A percentile compares a stretch with the other conserved stretches of the same genome.
phyloP scores from a whole-genome alignment of 345 rosid species.

The Microthlaspi erraticum region DNA sequence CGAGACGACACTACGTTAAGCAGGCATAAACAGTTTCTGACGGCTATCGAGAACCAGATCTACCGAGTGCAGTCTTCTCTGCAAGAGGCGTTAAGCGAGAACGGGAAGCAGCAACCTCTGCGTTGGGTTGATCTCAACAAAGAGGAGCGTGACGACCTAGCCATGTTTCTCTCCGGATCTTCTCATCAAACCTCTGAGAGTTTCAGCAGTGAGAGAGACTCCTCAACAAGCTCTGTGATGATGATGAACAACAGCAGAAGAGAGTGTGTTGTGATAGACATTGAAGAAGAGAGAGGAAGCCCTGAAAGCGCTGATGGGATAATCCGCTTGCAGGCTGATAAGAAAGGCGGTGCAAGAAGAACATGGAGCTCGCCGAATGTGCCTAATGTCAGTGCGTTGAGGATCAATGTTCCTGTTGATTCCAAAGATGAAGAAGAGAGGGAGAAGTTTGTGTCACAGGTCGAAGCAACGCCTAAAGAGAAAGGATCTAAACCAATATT shows the following conservation, averaged over 20 bases:
- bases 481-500: slow-evolving; percentile 63
- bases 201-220: slow-evolving; percentile 47
- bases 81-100: slow-evolving; percentile 55
- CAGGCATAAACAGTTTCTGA: slow-evolving; percentile 73
- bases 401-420: slow-evolving; percentile 53
- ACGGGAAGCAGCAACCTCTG: slow-evolving; percentile 72
- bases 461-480: slow-evolving; percentile 72
- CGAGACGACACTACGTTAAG: slow-evolving; percentile 53
- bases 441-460: slow-evolving; percentile 34
- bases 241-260: slow-evolving; percentile 29
- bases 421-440: slow-evolving; percentile 42
- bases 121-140: slow-evolving; percentile 75
- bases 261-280: slow-evolving; percentile 44
- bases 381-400: slow-evolving; percentile 56
- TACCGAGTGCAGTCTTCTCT: slow-evolving; percentile 61
- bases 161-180: slow-evolving; percentile 75
- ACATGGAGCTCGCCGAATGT: slow-evolving; percentile 70
- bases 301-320: slow-evolving; percentile 42
- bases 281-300: slow-evolving; percentile 43
- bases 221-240: slow-evolving; percentile 38
- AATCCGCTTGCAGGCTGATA: slow-evolving; percentile 45
- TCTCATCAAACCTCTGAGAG: slow-evolving; percentile 43
- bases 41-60: slow-evolving; percentile 75
- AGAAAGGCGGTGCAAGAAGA: slow-evolving; percentile 48
- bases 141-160: slow-evolving; percentile 86